Conservation (phyloP, 1,284 basidiomycete species). For the Phellopilus nigrolimitatus region DNA sequence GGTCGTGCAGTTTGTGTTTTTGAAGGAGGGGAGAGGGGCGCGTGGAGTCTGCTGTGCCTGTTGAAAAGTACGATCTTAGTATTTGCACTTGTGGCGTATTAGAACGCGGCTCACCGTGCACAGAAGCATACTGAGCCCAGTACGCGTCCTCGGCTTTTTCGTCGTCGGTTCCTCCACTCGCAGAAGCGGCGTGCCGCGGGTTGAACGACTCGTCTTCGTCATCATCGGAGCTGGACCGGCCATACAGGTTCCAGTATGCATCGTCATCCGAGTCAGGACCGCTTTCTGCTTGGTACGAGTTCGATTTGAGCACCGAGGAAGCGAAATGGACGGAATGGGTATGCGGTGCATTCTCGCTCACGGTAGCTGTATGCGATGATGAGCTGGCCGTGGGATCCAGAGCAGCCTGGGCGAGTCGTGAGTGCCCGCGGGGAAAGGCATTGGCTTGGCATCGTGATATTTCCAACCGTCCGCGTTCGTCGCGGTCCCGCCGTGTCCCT, state of each 20-base stretch:
- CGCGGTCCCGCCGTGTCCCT: slow-evolving; percentile 1
- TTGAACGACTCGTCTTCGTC: slow-evolving; percentile 24
- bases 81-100: background rate
- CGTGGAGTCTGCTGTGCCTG: slow-evolving; percentile 39
- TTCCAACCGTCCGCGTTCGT: slow-evolving; percentile 41
- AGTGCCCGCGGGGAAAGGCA: slow-evolving; percentile 67
- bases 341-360: slow-evolving; percentile 9
- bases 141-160: slow-evolving; percentile 61
- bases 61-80: background rate
- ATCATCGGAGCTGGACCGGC: slow-evolving; percentile 31
- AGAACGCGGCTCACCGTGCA: slow-evolving; percentile 49
- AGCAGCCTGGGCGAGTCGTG: slow-evolving; percentile 38
- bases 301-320: slow-evolving; percentile 11
- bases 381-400: slow-evolving; percentile 19
- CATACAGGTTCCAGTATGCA: slow-evolving; percentile 67
- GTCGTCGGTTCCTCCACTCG: slow-evolving; percentile 26
- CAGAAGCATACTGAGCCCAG: slow-evolving; percentile 64
- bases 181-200: slow-evolving; percentile 10
- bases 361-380: slow-evolving; percentile 13
- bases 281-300: slow-evolving; percentile 24
- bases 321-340: too few species aligned
- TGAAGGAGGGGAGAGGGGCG: slow-evolving; percentile 34
- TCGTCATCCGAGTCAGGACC: slow-evolving; percentile 39
- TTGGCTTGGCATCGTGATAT: slow-evolving; percentile 61
- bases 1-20: slow-evolving; percentile 27